These are phyloP conservation scores for Allomyces arbusculus DNA, from an alignment of 192 early-diverging fungal genomes.

Conservation along the genomic window DNA sequence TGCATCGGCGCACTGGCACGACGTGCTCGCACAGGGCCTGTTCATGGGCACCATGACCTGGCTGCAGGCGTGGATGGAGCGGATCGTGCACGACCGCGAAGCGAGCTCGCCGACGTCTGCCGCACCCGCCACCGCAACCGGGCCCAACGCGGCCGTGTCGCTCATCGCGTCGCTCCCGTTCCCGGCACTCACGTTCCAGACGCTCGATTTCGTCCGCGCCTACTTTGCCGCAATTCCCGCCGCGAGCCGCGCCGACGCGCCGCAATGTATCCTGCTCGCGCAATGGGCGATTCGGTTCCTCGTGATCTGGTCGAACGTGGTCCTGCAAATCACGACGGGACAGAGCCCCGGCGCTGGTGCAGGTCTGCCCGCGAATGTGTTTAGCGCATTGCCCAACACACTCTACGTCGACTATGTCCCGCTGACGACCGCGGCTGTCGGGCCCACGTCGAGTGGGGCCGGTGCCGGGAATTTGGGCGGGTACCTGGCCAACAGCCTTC, in stretches of 20 bases:
- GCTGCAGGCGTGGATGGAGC: not conserved
- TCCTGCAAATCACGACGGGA: not conserved
- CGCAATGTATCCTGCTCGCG: not conserved
- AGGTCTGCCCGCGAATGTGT: no score
- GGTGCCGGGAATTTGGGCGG: no score
- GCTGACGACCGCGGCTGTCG: no score
- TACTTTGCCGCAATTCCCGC: not conserved
- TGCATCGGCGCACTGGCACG: not conserved
- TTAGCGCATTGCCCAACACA: no score
- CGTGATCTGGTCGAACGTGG: not conserved
- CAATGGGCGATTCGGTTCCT: not conserved
- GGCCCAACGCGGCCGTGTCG: no score
- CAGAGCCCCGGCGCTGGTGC: not conserved
- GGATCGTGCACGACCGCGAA: not conserved
- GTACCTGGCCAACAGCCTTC: no score
- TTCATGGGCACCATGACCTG: not conserved
- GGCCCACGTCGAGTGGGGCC: no score
- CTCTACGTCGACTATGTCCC: no score
- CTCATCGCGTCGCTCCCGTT: not conserved
- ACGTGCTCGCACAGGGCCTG: not conserved
- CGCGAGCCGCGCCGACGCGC: not conserved
- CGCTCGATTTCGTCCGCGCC: not conserved
- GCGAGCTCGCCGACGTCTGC: not conserved
- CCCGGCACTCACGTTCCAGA: not conserved
- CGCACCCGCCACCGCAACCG: no score